Conservation (phyloP, 2,329 filamentous ascomycete genomes). For the Talaromyces verruculosus region DNA sequence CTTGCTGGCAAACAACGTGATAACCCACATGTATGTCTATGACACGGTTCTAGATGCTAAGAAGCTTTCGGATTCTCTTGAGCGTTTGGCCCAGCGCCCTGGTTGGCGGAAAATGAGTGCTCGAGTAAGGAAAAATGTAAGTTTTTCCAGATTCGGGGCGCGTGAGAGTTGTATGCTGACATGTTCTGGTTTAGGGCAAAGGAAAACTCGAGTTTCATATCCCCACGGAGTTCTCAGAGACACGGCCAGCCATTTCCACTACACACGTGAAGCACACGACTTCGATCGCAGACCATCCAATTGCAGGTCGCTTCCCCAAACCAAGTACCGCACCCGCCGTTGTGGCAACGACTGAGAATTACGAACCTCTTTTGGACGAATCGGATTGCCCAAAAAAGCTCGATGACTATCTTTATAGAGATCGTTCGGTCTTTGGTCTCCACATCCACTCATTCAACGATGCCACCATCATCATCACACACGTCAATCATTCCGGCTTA, state of each 20-base stretch:
- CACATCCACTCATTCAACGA: background rate
- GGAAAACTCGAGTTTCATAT: background rate
- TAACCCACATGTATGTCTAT: background rate
- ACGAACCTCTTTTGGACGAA: background rate
- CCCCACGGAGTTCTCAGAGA: background rate
- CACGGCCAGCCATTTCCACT: background rate
- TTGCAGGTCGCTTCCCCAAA: background rate
- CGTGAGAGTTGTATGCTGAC: no score
- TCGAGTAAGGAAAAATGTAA: background rate
- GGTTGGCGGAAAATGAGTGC: background rate
- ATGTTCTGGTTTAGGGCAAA: background rate
- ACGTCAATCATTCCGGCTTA: background rate
- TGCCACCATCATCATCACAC: background rate
- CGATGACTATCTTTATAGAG: background rate
- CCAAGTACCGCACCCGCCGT: background rate
- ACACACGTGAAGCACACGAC: background rate
- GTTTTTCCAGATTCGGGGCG: background rate
- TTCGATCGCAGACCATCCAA: background rate
- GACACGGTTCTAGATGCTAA: background rate
- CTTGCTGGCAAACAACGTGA: background rate
- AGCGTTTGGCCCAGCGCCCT: background rate
- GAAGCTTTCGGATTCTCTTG: background rate
- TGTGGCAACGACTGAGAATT: background rate
- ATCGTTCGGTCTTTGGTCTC: background rate
- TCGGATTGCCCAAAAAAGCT: background rate